These are phyloP conservation scores for Barbatosphaeria neglecta DNA, from an alignment of 495 filamentous ascomycete species.

Conservation along the genomic window DNA sequence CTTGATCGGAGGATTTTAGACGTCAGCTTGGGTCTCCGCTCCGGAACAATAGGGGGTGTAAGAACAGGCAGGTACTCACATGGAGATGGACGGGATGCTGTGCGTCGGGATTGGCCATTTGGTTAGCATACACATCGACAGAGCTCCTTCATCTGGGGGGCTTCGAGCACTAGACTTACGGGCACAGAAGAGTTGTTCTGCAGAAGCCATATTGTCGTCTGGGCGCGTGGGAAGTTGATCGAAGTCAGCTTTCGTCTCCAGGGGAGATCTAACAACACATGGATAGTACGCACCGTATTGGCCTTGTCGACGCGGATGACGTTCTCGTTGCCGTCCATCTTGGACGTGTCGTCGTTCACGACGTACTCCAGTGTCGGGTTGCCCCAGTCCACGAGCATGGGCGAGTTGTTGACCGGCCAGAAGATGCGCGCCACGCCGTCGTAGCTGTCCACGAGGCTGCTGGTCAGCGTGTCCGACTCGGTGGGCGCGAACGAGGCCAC, in stretches of 20 bases:
- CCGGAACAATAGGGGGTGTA: not conserved
- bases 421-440: constrained; percentile 14
- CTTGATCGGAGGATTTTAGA: not conserved
- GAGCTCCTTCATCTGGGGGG: too few relatives aligned
- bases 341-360: constrained; percentile 11
- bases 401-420: constrained; percentile 23
- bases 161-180: not conserved
- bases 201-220: constrained; percentile 30
- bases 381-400: constrained; percentile 20
- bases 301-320: constrained; percentile 7
- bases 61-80: not conserved
- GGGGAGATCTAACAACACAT: constrained; percentile 5
- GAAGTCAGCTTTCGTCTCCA: constrained; percentile 2
- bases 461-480: constrained; percentile 9
- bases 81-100: constrained; percentile 39
- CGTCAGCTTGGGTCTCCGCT: not conserved
- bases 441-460: constrained; percentile 8
- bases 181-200: constrained; percentile 31
- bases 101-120: not conserved
- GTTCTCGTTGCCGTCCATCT: constrained; percentile 11
- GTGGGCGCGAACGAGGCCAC: constrained; percentile 7
- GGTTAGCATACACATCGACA: not conserved
- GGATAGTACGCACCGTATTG: constrained; percentile 15
- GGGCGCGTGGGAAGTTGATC: too few relatives aligned
- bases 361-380: constrained; percentile 23